Evolutionary conservation across 352 stramenopile species (phyloP), one percentile per base, ranked within the genome.

Genomic region (Phytophthora parvispora): DNA sequence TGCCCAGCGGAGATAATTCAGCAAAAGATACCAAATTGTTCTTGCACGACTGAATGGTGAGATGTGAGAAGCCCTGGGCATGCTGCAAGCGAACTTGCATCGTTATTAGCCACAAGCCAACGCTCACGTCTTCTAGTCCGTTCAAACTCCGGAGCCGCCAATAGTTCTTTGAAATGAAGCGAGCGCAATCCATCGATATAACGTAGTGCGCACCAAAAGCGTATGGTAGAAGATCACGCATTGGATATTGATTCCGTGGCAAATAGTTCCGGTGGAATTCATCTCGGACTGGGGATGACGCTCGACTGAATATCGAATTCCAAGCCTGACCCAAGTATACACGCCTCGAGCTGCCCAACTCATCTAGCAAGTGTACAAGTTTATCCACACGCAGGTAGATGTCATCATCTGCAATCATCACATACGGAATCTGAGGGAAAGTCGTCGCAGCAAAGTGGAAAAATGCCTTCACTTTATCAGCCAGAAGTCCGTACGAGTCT

Each of bases 361-460:
- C 31, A 9, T 36, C n/a, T 0, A 73, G 34, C 7, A 55, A 18
- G 0, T 28, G n/a, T 1, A 50, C 24, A 4, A 72, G 9, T 8
- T 43, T 38, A 24, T 86, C 70, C 1, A 82, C 49, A 15, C 77
- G 67, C 7, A 90, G 36, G 51, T 86, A 88, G n/a, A 90, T 72
- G 49, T 90, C 82, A 38, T 90, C 82, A 67, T 90, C 81, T 10
- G 70, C 59, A 20, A 90, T 69, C 74, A 90, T 83, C 4, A 90
- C 52, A 56, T 82, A 90, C 38, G 65, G 40, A 13, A 60, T 52
- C 6, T 63, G 34, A 27, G 36, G 5, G 22, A 69, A 73, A 15
- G 6, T 20, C 1, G 43, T 40, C 16, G 28, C 31, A 2, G 64
- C 72, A 54, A 78, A 79, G 20, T 74, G 57, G 55, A 86, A 59